These are phyloP conservation scores for Alternaria postmessia DNA, from an alignment of 2,329 filamentous ascomycete genomes.

Conservation along the genomic window DNA sequence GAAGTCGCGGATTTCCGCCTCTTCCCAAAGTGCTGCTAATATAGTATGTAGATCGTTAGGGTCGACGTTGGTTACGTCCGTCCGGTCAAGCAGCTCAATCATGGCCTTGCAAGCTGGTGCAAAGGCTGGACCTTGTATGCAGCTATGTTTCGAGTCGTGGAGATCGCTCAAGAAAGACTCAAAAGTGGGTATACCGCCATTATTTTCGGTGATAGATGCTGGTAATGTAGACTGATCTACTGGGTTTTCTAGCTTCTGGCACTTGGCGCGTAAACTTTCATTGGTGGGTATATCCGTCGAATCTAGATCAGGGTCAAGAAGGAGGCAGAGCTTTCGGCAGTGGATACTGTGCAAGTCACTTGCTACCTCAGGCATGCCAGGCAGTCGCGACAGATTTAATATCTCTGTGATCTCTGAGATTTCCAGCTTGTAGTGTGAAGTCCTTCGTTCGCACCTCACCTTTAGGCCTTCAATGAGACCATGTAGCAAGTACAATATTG, in stretches of 20 bases:
- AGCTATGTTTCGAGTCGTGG: slow-evolving; percentile 34
- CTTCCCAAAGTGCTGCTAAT: slow-evolving; percentile 55
- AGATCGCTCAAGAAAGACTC: slow-evolving; percentile 36
- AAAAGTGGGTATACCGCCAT: slow-evolving; percentile 18
- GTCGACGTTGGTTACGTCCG: slow-evolving; percentile 6
- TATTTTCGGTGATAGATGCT: neutral
- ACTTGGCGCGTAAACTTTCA: slow-evolving; percentile 21
- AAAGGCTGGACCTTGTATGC: slow-evolving; percentile 43
- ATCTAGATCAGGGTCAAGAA: slow-evolving; percentile 10
- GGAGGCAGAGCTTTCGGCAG: slow-evolving; percentile 37
- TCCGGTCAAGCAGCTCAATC: slow-evolving; percentile 28
- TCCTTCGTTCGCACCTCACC: neutral
- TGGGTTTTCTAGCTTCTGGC: slow-evolving; percentile 13
- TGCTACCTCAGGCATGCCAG: slow-evolving; percentile 55
- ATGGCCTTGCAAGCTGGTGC: slow-evolving; percentile 38
- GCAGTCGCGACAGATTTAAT: slow-evolving; percentile 46
- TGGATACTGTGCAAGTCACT: slow-evolving; percentile 49
- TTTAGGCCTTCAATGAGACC: slow-evolving; percentile 51
- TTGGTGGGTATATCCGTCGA: slow-evolving; percentile 28
- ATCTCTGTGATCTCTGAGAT: slow-evolving; percentile 44
- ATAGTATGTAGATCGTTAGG: slow-evolving; percentile 29
- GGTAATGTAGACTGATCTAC: neutral
- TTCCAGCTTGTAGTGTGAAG: neutral
- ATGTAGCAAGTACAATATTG: slow-evolving; percentile 54
- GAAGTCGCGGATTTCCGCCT: slow-evolving; percentile 59